phyloP scores from a whole-genome alignment of 345 rosid genomes.

The Pistacia vera region DNA sequence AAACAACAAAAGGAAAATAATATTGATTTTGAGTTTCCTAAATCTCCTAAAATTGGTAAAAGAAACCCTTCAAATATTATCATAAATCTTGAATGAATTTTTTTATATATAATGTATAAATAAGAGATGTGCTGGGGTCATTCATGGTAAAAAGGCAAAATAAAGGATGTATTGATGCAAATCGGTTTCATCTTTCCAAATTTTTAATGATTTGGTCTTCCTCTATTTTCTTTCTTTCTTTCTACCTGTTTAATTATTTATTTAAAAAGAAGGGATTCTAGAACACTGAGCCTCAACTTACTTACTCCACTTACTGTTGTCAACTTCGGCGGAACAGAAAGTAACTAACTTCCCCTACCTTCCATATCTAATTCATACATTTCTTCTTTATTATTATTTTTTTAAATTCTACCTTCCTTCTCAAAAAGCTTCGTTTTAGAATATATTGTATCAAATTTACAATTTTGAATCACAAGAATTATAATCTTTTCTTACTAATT shows the following conservation, averaged over 20 bases:
- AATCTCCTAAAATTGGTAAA: too few relatives aligned
- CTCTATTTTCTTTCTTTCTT: not conserved
- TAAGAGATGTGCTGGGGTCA: not conserved
- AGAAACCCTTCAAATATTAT: too few relatives aligned
- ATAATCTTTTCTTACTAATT: too few relatives aligned
- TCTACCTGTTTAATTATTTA: not conserved
- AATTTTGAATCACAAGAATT: too few relatives aligned
- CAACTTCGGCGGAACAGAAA: slow-evolving; percentile 12
- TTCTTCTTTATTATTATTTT: not conserved
- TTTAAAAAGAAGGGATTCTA: slow-evolving; percentile 15
- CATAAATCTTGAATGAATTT: too few relatives aligned
- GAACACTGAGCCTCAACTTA: slow-evolving; percentile 25
- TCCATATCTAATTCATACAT: not conserved
- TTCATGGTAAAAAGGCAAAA: not conserved
- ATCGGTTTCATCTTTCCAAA: not conserved
- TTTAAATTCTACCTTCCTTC: not conserved
- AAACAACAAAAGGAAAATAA: too few relatives aligned
- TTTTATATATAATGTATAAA: too few relatives aligned
- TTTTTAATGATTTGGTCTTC: not conserved
- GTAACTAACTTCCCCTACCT: slow-evolving; percentile 26
- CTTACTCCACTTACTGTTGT: slow-evolving; percentile 34
- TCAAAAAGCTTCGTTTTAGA: too few relatives aligned
- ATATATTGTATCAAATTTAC: too few relatives aligned
- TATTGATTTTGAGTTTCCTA: too few relatives aligned
- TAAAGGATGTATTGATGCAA: not conserved